A percentile compares a stretch with the other conserved stretches of the same genome.
Conservation (phyloP, 2,329 filamentous ascomycete genomes). For the Fusarium setosum region DNA sequence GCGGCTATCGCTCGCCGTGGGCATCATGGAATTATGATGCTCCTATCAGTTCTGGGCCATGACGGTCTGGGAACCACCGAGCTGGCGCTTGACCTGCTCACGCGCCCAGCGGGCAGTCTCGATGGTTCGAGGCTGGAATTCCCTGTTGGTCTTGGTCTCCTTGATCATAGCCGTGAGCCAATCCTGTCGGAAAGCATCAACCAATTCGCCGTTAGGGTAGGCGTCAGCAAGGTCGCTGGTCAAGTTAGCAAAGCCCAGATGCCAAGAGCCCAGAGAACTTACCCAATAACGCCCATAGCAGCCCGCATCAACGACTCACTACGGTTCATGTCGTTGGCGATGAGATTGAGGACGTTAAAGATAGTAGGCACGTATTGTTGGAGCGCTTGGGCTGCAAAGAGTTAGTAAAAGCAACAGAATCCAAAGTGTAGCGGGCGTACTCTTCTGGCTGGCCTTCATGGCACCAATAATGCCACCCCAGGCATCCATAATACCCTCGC, state of each 20-base stretch:
- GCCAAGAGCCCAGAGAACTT: conserved; percentile 50
- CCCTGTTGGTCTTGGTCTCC: conserved; percentile 89
- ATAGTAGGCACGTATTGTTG: conserved; percentile 85
- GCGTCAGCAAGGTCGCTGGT: conserved; percentile 90
- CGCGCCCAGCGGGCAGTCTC: conserved; percentile 97
- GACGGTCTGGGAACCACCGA: conserved; percentile 63
- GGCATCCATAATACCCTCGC: conserved; percentile 98
- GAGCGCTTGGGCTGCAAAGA: conserved; percentile 70
- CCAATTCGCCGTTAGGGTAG: conserved; percentile 90
- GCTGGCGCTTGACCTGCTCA: conserved; percentile 95
- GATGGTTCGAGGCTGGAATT: conserved; percentile 85
- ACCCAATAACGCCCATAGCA: conserved; percentile 98
- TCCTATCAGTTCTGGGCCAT: conserved; percentile 61
- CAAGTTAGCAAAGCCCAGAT: conserved; percentile 19
- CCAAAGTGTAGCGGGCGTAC: conserved; percentile 58
- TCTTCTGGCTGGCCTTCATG: conserved; percentile 85
- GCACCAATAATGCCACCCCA: conserved; percentile 98
- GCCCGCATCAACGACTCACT: conserved; percentile 92
- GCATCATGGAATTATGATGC: not conserved
- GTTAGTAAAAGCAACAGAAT: conserved; percentile 40
- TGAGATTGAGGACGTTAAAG: conserved; percentile 85
- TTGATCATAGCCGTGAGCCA: conserved; percentile 93
- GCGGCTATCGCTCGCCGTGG: conserved; percentile 9
- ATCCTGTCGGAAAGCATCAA: conserved; percentile 86
- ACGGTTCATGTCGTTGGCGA: conserved; percentile 85